phyloP scores from a whole-genome alignment of 805 yeast species.

The Blastobotrys chiropterorum region DNA sequence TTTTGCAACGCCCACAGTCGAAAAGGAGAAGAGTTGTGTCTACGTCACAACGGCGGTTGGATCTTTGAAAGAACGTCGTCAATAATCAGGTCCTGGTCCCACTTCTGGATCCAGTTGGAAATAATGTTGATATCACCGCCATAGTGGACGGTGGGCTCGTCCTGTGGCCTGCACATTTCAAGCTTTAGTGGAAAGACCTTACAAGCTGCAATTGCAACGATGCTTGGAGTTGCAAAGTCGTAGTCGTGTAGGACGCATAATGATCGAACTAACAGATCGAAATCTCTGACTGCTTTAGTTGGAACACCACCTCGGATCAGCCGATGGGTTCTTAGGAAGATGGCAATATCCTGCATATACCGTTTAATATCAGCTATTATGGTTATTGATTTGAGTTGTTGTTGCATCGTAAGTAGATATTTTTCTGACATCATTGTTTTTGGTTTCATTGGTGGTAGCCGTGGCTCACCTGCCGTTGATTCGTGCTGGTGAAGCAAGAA shows the following conservation, averaged over 20 bases:
- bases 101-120: slow-evolving; percentile 36
- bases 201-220: slow-evolving; percentile 45
- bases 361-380: slow-evolving; percentile 39
- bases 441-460: background rate
- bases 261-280: slow-evolving; percentile 35
- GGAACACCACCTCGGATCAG: slow-evolving; percentile 49
- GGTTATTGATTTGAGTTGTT: background rate
- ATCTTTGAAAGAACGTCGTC: slow-evolving; percentile 48
- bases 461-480: background rate
- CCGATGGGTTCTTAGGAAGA: slow-evolving; percentile 49
- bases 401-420: background rate
- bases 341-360: slow-evolving; percentile 51
- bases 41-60: slow-evolving; percentile 45
- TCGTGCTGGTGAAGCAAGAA: slow-evolving; percentile 3
- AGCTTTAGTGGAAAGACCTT: slow-evolving; percentile 45
- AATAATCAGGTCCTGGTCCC: slow-evolving; percentile 44
- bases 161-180: slow-evolving; percentile 33
- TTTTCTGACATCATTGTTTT: background rate
- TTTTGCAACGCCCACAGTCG: too few relatives aligned
- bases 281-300: slow-evolving; percentile 39
- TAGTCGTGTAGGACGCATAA: slow-evolving; percentile 38
- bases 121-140: slow-evolving; percentile 47
- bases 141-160: slow-evolving; percentile 49
- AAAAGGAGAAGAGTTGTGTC: background rate
- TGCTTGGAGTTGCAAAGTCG: slow-evolving; percentile 45